phyloP scores from a whole-genome alignment of 2,329 filamentous ascomycete genomes.

The Epichloe typhina region DNA sequence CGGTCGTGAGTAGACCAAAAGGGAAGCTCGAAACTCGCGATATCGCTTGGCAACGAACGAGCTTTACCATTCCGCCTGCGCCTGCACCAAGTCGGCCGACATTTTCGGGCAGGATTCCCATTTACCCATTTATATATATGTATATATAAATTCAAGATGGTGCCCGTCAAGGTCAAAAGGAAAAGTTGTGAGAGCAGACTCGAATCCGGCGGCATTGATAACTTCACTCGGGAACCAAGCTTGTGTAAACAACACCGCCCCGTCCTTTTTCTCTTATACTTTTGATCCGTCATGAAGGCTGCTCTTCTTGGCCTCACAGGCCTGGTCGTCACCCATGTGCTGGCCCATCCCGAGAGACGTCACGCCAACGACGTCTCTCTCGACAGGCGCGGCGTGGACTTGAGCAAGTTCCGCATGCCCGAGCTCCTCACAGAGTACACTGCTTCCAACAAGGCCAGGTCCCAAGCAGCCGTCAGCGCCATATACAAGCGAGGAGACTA shows the following conservation, averaged over 20 bases:
- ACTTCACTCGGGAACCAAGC: too few species aligned
- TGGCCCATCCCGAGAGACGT: conserved; percentile 19
- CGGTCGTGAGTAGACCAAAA: conserved; percentile 1
- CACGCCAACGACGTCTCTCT: conserved; percentile 12
- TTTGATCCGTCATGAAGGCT: conserved; percentile 17
- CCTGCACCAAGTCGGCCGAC: too few species aligned
- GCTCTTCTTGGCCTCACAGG: conserved; percentile 20
- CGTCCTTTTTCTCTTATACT: background rate
- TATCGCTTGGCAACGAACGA: too few species aligned
- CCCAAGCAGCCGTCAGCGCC: conserved; percentile 11
- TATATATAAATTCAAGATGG: too few species aligned
- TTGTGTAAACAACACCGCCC: background rate
- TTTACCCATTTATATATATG: too few species aligned
- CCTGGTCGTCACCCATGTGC: conserved; percentile 17
- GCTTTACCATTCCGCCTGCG: too few species aligned
- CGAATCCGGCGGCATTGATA: too few species aligned
- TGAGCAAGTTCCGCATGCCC: conserved; percentile 20
- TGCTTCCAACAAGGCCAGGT: conserved; percentile 9
- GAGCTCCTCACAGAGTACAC: conserved; percentile 18
- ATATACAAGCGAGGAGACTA: conserved; percentile 21
- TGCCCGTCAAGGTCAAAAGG: too few species aligned
- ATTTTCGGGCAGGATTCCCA: too few species aligned
- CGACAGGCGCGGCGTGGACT: conserved; percentile 18
- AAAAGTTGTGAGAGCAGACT: too few species aligned
- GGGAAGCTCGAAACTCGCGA: background rate